A percentile compares a stretch with the other conserved stretches of the same genome.
These are phyloP conservation scores for Candida caryicola DNA, from an alignment of 805 yeast species.

Conservation along the genomic window DNA sequence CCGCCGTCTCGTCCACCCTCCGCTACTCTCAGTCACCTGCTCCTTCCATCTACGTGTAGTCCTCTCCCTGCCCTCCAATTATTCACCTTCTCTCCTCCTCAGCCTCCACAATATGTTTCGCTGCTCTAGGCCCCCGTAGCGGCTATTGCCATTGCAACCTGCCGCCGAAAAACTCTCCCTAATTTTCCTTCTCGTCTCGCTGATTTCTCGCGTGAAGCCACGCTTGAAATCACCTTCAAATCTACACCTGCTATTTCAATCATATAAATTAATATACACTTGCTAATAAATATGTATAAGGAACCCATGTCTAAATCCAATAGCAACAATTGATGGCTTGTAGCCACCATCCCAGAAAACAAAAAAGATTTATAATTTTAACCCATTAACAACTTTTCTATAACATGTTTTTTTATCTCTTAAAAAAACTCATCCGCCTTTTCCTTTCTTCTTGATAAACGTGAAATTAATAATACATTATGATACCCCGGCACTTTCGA, in stretches of 20 bases:
- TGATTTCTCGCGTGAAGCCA: too few species aligned
- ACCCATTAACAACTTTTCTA: slow-evolving; percentile 24
- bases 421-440: slow-evolving; percentile 7
- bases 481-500: slow-evolving; percentile 5
- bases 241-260: not conserved
- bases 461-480: slow-evolving; percentile 15
- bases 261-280: slow-evolving; percentile 18
- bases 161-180: too few species aligned
- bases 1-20: too few species aligned
- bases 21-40: too few species aligned
- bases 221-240: not conserved
- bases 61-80: too few species aligned
- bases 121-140: too few species aligned
- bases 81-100: too few species aligned
- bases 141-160: too few species aligned
- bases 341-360: slow-evolving; percentile 19
- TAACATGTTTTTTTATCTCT: slow-evolving; percentile 16
- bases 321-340: slow-evolving; percentile 20
- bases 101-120: too few species aligned
- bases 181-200: too few species aligned
- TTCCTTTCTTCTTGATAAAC: slow-evolving; percentile 6
- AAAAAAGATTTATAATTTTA: slow-evolving; percentile 24
- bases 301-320: slow-evolving; percentile 45
- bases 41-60: too few species aligned
- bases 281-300: slow-evolving; percentile 23